phyloP scores from a whole-genome alignment of 1,139 yeast species.

The Pichia sp. region DNA sequence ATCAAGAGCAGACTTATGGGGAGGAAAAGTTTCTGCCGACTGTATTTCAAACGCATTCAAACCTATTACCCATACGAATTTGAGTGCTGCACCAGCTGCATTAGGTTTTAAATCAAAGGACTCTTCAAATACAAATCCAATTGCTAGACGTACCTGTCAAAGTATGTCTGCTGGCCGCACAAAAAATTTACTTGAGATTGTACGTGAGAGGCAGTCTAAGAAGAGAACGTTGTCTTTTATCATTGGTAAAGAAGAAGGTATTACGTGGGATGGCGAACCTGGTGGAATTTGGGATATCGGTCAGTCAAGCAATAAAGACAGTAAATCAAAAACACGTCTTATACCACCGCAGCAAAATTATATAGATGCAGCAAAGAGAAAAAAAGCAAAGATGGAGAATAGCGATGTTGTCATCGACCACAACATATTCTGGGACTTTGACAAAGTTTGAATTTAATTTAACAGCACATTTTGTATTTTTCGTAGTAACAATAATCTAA shows the following conservation, averaged over 20 bases:
- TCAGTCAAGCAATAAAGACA: background rate
- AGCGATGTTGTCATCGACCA: background rate
- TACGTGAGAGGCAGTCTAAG: conserved; percentile 7
- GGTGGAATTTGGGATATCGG: conserved; percentile 9
- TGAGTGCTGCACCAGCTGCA: conserved; percentile 7
- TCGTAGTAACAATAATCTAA: too few relatives aligned
- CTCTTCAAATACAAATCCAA: background rate
- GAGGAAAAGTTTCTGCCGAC: conserved; percentile 41
- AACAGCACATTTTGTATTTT: background rate
- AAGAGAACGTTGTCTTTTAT: conserved; percentile 3
- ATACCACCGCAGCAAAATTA: too few relatives aligned
- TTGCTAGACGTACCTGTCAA: background rate
- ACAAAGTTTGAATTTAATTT: conserved; percentile 9
- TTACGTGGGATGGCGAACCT: conserved; percentile 7
- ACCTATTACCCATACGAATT: conserved; percentile 8
- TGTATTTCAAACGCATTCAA: conserved; percentile 44
- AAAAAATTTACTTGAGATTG: conserved; percentile 7
- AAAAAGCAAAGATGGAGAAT: background rate
- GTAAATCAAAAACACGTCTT: conserved; percentile 32
- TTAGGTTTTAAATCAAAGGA: background rate
- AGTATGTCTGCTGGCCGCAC: conserved; percentile 2
- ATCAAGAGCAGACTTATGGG: conserved; percentile 34
- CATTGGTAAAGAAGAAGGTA: background rate
- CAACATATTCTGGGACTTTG: conserved; percentile 26
- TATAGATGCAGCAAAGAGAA: conserved; percentile 20